Conservation (phyloP, 208 protist genomes). For the Leishmania tropica region DNA sequence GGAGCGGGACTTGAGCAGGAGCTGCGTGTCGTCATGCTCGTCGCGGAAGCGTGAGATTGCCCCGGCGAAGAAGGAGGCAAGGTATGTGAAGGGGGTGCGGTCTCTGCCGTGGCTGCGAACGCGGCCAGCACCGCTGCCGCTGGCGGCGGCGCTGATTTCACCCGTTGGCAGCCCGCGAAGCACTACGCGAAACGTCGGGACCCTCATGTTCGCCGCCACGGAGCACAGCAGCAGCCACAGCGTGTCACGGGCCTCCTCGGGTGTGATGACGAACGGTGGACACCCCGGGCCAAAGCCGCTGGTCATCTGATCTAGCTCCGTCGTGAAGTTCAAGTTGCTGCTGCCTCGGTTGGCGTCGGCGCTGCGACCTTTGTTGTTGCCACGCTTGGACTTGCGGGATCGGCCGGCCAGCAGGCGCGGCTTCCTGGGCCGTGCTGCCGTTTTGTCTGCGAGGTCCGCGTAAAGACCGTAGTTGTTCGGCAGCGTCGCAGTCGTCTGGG, state of each 20-base stretch:
- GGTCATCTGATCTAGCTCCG: conserved; percentile 33
- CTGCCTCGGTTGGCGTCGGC: conserved; percentile 7
- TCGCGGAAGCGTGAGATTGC: conserved; percentile 9
- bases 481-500: not conserved
- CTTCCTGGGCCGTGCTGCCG: not conserved
- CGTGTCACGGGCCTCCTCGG: conserved; percentile 62
- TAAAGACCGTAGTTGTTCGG: not conserved
- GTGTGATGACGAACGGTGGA: conserved; percentile 47
- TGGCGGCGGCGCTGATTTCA: not conserved
- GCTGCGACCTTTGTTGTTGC: conserved; percentile 2
- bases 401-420: not conserved
- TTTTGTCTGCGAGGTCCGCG: not conserved
- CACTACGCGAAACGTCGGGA: conserved; percentile 25
- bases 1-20: conserved; percentile 20
- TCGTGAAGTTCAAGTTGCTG: conserved; percentile 35
- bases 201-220: conserved; percentile 38
- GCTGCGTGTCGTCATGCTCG: conserved; percentile 15
- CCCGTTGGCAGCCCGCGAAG: conserved; percentile 29
- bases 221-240: conserved; percentile 66
- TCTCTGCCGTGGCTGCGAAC: not conserved
- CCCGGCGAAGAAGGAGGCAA: conserved; percentile 18
- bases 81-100: conserved; percentile 2
- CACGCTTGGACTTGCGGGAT: not conserved
- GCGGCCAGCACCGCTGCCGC: not conserved
- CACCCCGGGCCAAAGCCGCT: conserved; percentile 35